A percentile compares a stretch with the other conserved stretches of the same genome.
phyloP scores from a whole-genome alignment of 1,284 basidiomycete genomes.

The Melampsora abietis-canadensis region DNA sequence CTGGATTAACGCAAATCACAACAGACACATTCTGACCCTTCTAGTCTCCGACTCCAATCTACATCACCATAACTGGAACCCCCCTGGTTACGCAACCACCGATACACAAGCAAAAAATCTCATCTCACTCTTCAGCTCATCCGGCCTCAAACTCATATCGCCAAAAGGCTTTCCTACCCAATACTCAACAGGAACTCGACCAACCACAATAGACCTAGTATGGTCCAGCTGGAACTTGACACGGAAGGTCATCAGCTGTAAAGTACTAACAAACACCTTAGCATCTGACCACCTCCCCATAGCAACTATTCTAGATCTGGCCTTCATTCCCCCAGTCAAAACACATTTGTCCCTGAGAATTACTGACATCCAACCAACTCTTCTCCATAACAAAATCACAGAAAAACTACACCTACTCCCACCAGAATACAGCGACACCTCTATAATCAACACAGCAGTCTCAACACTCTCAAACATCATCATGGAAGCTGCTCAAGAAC shows the following conservation, averaged over 20 bases:
- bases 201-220: neutral
- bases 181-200: neutral
- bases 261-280: slow-evolving; percentile 6
- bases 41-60: slow-evolving; percentile 20
- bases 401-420: neutral
- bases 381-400: neutral
- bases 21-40: neutral
- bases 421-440: neutral
- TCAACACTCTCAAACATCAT: neutral
- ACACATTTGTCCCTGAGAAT: neutral
- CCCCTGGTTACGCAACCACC: neutral
- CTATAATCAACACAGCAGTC: neutral
- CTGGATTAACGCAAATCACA: neutral
- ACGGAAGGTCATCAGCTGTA: neutral
- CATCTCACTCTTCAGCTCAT: neutral
- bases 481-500: neutral
- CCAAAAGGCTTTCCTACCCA: slow-evolving; percentile 6
- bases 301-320: neutral
- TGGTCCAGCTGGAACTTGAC: slow-evolving; percentile 1
- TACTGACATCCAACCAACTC: neutral
- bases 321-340: neutral
- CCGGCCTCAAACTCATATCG: slow-evolving; percentile 7
- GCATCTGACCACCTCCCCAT: slow-evolving; percentile 26
- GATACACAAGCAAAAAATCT: neutral
- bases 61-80: slow-evolving; percentile 12